Conservation (phyloP, 1,139 yeast genomes). For the Blastobotrys buckinghamii region DNA sequence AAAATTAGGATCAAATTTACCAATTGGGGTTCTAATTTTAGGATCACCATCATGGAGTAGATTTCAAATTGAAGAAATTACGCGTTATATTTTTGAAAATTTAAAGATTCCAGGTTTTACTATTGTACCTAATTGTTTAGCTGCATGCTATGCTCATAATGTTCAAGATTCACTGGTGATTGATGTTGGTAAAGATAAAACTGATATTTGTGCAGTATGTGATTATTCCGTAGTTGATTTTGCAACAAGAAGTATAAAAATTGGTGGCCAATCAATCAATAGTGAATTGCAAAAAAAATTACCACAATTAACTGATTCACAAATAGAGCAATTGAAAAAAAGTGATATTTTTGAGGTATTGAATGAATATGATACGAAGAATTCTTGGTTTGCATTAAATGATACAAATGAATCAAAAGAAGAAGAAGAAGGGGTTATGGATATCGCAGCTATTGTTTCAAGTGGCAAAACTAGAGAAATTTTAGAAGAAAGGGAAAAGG, state of each 20-base stretch:
- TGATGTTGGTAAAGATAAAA: constrained; percentile 70
- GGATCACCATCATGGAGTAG: constrained; percentile 70
- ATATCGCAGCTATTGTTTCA: constrained; percentile 85
- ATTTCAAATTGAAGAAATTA: constrained; percentile 56
- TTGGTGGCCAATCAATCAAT: constrained; percentile 65
- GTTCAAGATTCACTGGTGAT: constrained; percentile 60
- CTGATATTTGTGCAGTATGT: constrained; percentile 72
- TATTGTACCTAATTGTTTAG: constrained; percentile 61
- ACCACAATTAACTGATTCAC: constrained; percentile 52
- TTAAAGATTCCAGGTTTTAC: constrained; percentile 71
- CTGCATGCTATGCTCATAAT: constrained; percentile 70
- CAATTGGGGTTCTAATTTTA: constrained; percentile 51
- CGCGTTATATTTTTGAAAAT: constrained; percentile 70
- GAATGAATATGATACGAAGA: constrained; percentile 50
- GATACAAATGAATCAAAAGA: constrained; percentile 24
- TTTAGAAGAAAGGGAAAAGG: constrained; percentile 51
- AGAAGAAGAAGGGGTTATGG: constrained; percentile 69
- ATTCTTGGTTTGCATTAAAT: constrained; percentile 54
- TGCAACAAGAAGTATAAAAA: constrained; percentile 43
- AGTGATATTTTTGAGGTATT: constrained; percentile 76
- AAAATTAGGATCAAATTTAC: constrained; percentile 13
- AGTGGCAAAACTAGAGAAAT: constrained; percentile 66
- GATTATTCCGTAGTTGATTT: constrained; percentile 59
- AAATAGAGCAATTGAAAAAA: constrained; percentile 68
- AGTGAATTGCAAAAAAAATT: constrained; percentile 44